Evolutionary conservation across 1,284 basidiomycete genomes (phyloP).

Genomic region (Serendipita sp.): DNA sequence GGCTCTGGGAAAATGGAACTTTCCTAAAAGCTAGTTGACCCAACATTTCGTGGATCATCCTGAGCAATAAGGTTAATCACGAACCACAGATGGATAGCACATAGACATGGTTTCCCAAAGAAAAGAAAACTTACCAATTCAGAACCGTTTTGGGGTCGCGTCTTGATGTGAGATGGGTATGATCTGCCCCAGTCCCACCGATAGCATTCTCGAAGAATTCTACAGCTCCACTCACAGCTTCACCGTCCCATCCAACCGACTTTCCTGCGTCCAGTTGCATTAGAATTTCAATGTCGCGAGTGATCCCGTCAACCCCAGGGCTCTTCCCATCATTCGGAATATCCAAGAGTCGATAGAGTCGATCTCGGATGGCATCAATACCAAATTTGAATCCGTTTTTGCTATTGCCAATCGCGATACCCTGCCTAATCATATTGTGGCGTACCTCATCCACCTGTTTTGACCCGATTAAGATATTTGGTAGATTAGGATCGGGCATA

Average conservation of each 20-base stretch:
- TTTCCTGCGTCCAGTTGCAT: slow-evolving; percentile 54
- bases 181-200: background rate
- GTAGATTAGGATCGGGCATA: slow-evolving; percentile 95
- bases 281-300: slow-evolving; percentile 60
- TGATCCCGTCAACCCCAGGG: slow-evolving; percentile 17
- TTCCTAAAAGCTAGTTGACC: slow-evolving; percentile 55
- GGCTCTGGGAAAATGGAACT: slow-evolving; percentile 46
- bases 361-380: background rate
- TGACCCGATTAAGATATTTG: slow-evolving; percentile 49
- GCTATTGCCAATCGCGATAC: background rate
- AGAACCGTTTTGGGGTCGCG: slow-evolving; percentile 57
- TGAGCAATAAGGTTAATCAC: slow-evolving; percentile 20
- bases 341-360: background rate
- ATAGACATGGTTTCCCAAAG: background rate
- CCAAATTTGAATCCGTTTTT: background rate
- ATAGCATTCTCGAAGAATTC: slow-evolving; percentile 57
- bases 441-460: too few species aligned
- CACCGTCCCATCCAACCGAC: slow-evolving; percentile 49
- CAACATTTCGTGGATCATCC: slow-evolving; percentile 78
- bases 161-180: slow-evolving; percentile 28
- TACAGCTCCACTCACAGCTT: slow-evolving; percentile 36
- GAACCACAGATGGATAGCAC: background rate
- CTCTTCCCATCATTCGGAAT: background rate
- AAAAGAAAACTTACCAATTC: slow-evolving; percentile 58
- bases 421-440: background rate